Conservation (phyloP, 1,139 yeast genomes). For the Suhomyces chickasaworum region DNA sequence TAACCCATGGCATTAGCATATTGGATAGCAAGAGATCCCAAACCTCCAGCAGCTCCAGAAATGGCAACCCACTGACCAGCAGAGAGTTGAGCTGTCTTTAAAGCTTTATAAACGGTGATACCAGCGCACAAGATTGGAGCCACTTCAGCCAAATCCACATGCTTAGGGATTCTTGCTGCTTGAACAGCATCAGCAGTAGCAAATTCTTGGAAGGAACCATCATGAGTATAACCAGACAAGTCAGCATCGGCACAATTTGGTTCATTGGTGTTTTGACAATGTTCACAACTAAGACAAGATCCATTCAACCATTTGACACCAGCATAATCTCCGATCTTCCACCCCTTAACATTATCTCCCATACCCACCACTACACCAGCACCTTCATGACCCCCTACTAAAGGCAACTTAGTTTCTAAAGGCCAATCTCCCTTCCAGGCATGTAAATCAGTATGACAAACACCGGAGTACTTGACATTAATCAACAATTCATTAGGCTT, state of each 20-base stretch:
- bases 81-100: conserved; percentile 62
- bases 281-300: conserved; percentile 70
- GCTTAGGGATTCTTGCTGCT: conserved; percentile 74
- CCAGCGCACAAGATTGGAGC: conserved; percentile 86
- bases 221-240: conserved; percentile 75
- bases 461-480: conserved; percentile 75
- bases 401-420: conserved; percentile 61
- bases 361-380: conserved; percentile 76
- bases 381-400: conserved; percentile 85
- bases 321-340: conserved; percentile 70
- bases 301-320: conserved; percentile 80
- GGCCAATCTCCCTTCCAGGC: conserved; percentile 88
- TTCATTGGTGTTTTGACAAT: conserved; percentile 64
- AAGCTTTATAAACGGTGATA: conserved; percentile 76
- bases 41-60: conserved; percentile 81
- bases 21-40: conserved; percentile 74
- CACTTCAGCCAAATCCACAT: conserved; percentile 69
- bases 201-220: conserved; percentile 79
- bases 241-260: conserved; percentile 70
- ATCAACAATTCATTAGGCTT: conserved; percentile 66
- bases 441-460: conserved; percentile 77
- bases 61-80: conserved; percentile 80
- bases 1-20: conserved; percentile 76
- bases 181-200: conserved; percentile 86
- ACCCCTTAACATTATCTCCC: conserved; percentile 66